These are phyloP conservation scores for Taiwanofungus camphoratus DNA, from an alignment of 1,284 basidiomycete genomes.

Conservation along the genomic window DNA sequence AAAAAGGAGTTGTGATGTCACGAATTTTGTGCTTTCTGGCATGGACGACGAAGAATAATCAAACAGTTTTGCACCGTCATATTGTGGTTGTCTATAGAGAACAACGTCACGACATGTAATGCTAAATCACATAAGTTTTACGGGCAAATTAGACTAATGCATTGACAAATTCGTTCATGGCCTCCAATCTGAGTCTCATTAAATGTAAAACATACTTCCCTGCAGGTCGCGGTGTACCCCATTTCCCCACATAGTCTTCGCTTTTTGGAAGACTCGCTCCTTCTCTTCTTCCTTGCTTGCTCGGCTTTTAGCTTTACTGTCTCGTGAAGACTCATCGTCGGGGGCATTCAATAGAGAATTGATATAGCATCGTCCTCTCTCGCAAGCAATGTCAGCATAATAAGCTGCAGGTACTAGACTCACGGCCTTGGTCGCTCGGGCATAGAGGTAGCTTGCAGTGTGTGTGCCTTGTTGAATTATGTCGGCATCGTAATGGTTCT, in stretches of 20 bases:
- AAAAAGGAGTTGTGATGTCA: conserved; percentile 32
- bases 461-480: conserved; percentile 65
- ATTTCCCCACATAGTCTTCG: conserved; percentile 51
- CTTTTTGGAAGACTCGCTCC: conserved; percentile 35
- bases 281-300: conserved; percentile 6
- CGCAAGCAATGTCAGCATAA: conserved; percentile 73
- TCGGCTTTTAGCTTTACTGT: background rate
- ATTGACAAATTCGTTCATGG: background rate
- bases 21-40: no score
- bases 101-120: background rate
- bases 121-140: background rate
- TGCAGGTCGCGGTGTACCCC: conserved; percentile 56
- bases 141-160: background rate
- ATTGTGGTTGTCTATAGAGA: background rate
- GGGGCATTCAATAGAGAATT: conserved; percentile 54
- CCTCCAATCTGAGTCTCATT: conserved; percentile 15
- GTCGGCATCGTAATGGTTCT: conserved; percentile 58
- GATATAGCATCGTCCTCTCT: conserved; percentile 64
- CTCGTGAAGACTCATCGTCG: conserved; percentile 16
- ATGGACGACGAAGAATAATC: background rate
- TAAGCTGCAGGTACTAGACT: conserved; percentile 72
- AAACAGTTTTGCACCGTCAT: background rate
- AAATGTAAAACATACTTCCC: conserved; percentile 73
- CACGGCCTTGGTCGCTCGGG: conserved; percentile 72
- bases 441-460: conserved; percentile 61